Base-by-base conservation (phyloP, 1,139 yeast species). In the Pichia sp. region DNA sequence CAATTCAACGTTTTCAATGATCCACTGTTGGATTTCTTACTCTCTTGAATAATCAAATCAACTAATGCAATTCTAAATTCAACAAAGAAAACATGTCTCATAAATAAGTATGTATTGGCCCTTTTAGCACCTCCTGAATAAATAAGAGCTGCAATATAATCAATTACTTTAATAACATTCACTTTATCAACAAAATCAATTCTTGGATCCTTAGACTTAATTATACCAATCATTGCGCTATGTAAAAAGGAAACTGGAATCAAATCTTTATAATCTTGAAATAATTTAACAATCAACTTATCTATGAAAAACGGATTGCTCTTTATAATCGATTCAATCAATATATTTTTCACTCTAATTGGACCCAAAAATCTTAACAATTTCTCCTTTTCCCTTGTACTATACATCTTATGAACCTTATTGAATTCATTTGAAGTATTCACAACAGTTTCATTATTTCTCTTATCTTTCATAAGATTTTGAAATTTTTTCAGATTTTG, bases 241-340 rank as follows among this genome's bases (percentile, higher is more conserved):
- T 56, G 58, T 3, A 55, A 35, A 22, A 56, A 36, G 3, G 39
- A 24, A 5, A 49, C 21, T 18, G 61, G 61, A 9, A 55, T 45
- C 21, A 48, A 46, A n/a, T 41, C 41, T 3, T 44, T 34, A 39
- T 53, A 57, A 34, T 54, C 55, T 6, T 21, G 20, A 39, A 46
- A 49, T 20, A 48, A 40, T 31, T 47, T 43, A 4, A 40, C 19
- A 0, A 52, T 35, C 18, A 55, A 22, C 3, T 38, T 39, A 34
- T 45, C 45, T 9, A 47, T 36, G n/a, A 38, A 38, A 8, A 41
- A 36, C 11, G 56, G 53, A 17, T 48, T 21, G 2, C 33, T 18
- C 11, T 33, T 30, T 2, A 51, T 15, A n/a, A 52, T 35, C 11
- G 39, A 36, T 31, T 48, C 48, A 11, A 53, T 28, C 30, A 56